phyloP scores from a whole-genome alignment of 371 early-diverging fungal species.

The Syncephalis plumigaleata region DNA sequence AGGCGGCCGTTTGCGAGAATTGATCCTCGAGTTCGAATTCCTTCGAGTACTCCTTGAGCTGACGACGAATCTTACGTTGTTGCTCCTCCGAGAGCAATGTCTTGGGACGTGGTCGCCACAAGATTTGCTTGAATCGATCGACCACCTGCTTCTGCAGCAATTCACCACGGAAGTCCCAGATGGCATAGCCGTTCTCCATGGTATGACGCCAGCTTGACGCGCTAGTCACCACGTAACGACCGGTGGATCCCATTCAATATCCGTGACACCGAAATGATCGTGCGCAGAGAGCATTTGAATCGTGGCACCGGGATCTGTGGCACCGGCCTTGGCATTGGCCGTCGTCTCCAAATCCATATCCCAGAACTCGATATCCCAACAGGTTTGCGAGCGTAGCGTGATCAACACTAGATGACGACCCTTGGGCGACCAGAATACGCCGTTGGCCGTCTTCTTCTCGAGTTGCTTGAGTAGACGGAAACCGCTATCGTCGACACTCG shows the following conservation, averaged over 20 bases:
- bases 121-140: slow-evolving; percentile 77
- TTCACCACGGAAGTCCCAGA: slow-evolving; percentile 89
- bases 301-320: slow-evolving; percentile 24
- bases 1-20: slow-evolving; percentile 42
- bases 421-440: slow-evolving; percentile 88
- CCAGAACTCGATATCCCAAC: slow-evolving; percentile 80
- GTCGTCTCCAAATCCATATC: slow-evolving; percentile 67
- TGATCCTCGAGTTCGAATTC: slow-evolving; percentile 83
- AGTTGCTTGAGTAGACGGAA: slow-evolving; percentile 56
- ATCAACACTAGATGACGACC: slow-evolving; percentile 87
- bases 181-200: slow-evolving; percentile 72
- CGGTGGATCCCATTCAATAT: slow-evolving; percentile 96
- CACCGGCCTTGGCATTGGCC: slow-evolving; percentile 23
- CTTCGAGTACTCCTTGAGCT: slow-evolving; percentile 70
- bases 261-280: slow-evolving; percentile 89
- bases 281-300: slow-evolving; percentile 43
- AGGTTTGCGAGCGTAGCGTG: slow-evolving; percentile 61
- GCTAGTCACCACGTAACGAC: slow-evolving; percentile 78
- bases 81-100: slow-evolving; percentile 62
- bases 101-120: slow-evolving; percentile 91
- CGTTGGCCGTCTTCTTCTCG: slow-evolving; percentile 62
- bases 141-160: slow-evolving; percentile 52
- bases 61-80: slow-evolving; percentile 79
- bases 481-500: slow-evolving; percentile 20
- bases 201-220: slow-evolving; percentile 74